Evolutionary conservation across 2,329 filamentous ascomycete genomes (phyloP), one percentile per base, ranked within the genome.

Genomic region (Amauroascus verrucosus): DNA sequence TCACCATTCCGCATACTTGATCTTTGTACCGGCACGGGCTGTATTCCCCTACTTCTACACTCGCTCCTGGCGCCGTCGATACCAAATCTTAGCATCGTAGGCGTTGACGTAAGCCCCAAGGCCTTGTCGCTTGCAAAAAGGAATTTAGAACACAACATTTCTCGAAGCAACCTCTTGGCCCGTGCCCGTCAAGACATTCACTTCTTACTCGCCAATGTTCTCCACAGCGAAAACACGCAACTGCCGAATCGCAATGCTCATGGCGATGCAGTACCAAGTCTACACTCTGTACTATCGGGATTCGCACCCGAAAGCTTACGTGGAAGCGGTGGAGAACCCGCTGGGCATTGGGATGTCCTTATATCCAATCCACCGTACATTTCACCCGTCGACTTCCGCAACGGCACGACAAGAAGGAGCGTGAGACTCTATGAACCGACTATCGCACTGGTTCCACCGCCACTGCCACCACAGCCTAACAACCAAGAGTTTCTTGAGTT

Each of bases 341-440:
- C 7, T 5, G 26, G 43, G 14, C n/a, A 46, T 14, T 57, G 48
- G 52, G 55, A 94, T 57, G 70, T 97, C 3, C 69, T 98, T 1
- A 79, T 93, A 33, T 86, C 86, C 1, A 98, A 98, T 63, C 93
- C 93, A 14, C 93, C 93, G 0, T 97, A 97, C 66, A 84, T 97
- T 48, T 94, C 89, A 1, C 71, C 75, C 0, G 59, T 65, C 2
- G 79, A 78, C 6, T 89, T 86, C 62, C 69, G 56, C 5, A 61
- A 75, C 37, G 76, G 69, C 37, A 79, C 80, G 16, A 89, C 85
- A 1, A 74, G 77, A 1, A 79, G 82, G 24, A 91, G 86, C 11
- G 91, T 96, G 28, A 80, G 88, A 14, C 81, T 81, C 44, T 88
- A 82, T 65, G 93, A 98, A 69, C 93, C 93, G 2, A 79, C 74